Evolutionary conservation across 2,329 filamentous ascomycete genomes (phyloP).

Genomic region (Albifimbria verrucaria): DNA sequence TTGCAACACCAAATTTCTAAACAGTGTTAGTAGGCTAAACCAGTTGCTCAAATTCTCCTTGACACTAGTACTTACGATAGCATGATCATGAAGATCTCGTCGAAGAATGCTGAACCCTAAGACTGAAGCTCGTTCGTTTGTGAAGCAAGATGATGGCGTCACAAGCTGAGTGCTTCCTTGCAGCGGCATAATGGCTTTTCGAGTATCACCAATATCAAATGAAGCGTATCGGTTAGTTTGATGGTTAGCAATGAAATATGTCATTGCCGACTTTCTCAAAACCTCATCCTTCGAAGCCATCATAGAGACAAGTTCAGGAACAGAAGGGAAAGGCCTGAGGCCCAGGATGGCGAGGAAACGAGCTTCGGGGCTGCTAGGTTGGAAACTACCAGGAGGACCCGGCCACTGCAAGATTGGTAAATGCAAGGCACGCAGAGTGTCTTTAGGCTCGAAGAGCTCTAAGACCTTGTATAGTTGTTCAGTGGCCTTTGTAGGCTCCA

Average conservation of each 20-base stretch:
- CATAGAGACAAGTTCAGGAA: constrained; percentile 71
- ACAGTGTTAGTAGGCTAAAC: constrained; percentile 7
- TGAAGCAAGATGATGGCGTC: constrained; percentile 74
- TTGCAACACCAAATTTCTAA: constrained; percentile 77
- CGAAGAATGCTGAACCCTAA: constrained; percentile 79
- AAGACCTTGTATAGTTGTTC: constrained; percentile 65
- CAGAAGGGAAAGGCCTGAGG: constrained; percentile 67
- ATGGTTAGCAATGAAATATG: constrained; percentile 80
- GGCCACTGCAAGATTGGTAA: constrained; percentile 83
- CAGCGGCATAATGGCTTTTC: constrained; percentile 67
- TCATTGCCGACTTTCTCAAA: constrained; percentile 67
- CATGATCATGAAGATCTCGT: constrained; percentile 74
- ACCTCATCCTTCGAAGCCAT: constrained; percentile 61
- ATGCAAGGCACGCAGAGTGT: constrained; percentile 63
- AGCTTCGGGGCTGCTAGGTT: constrained; percentile 65
- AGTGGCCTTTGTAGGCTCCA: constrained; percentile 51
- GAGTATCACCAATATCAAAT: constrained; percentile 55
- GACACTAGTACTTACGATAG: constrained; percentile 43
- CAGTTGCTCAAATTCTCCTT: constrained; percentile 1
- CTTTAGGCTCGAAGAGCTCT: constrained; percentile 79
- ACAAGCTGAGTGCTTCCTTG: constrained; percentile 68
- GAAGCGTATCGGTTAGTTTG: constrained; percentile 70
- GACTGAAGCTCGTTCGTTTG: constrained; percentile 70
- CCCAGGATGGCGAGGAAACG: constrained; percentile 72
- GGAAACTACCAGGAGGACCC: constrained; percentile 59